phyloP scores from a whole-genome alignment of 352 stramenopile genomes.

The Phytophthora pinifolia region DNA sequence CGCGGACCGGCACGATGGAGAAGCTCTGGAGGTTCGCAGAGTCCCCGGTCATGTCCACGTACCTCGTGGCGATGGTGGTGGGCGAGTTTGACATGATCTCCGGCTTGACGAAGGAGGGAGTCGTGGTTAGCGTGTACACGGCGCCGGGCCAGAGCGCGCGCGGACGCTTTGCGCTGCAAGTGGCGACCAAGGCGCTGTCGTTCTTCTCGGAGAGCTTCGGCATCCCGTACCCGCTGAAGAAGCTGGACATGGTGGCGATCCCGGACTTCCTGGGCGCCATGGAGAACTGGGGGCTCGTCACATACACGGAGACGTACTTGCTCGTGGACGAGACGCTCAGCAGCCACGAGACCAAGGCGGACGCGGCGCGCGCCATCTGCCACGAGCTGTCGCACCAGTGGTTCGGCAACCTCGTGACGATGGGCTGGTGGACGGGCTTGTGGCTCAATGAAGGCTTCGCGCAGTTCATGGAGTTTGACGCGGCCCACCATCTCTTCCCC shows the following conservation, averaged over 20 bases:
- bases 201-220: slow-evolving; percentile 78
- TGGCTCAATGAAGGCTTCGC: slow-evolving; percentile 99
- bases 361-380: slow-evolving; percentile 93
- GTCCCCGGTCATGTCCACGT: slow-evolving; percentile 97
- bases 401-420: slow-evolving; percentile 99
- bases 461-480: slow-evolving; percentile 95
- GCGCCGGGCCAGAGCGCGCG: slow-evolving; percentile 88
- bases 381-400: slow-evolving; percentile 98
- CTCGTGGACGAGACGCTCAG: slow-evolving; percentile 77
- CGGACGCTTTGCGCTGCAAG: slow-evolving; percentile 91
- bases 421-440: slow-evolving; percentile 95
- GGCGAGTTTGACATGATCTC: slow-evolving; percentile 96
- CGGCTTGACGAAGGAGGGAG: slow-evolving; percentile 84
- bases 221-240: slow-evolving; percentile 96
- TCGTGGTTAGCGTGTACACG: slow-evolving; percentile 96
- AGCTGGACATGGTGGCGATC: slow-evolving; percentile 97
- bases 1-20: slow-evolving; percentile 41
- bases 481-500: slow-evolving; percentile 92
- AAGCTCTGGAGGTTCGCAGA: slow-evolving; percentile 90
- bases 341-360: slow-evolving; percentile 55
- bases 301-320: slow-evolving; percentile 94
- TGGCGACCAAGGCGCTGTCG: slow-evolving; percentile 57
- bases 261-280: slow-evolving; percentile 95
- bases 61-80: slow-evolving; percentile 95
- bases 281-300: slow-evolving; percentile 96